A percentile compares a stretch with the other conserved stretches of the same genome.
phyloP scores from a whole-genome alignment of 495 filamentous ascomycete genomes.

The Corynascus novoguineensis region DNA sequence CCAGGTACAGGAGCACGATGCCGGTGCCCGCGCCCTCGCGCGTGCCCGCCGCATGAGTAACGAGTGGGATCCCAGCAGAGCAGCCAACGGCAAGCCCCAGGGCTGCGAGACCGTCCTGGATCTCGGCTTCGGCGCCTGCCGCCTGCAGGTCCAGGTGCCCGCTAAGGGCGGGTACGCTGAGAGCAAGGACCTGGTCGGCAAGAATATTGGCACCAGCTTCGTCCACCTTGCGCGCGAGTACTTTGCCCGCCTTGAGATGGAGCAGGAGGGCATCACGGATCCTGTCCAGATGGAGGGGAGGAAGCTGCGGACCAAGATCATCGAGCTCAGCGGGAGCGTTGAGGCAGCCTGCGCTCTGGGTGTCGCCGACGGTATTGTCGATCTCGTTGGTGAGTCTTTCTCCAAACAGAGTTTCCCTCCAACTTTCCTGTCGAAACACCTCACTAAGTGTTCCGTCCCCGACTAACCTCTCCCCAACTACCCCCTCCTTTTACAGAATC shows the following conservation, averaged over 20 bases:
- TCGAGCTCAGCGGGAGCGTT: slow-evolving; percentile 90
- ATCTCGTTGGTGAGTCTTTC: slow-evolving; percentile 77
- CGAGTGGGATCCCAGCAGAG: slow-evolving; percentile 36
- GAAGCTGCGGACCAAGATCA: slow-evolving; percentile 73
- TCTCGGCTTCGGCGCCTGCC: slow-evolving; percentile 84
- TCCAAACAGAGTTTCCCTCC: background rate
- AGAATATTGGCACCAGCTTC: slow-evolving; percentile 93
- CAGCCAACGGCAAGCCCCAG: slow-evolving; percentile 35
- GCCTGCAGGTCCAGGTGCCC: slow-evolving; percentile 91
- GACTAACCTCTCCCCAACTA: background rate
- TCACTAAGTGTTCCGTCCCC: too few species aligned
- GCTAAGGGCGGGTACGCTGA: slow-evolving; percentile 67
- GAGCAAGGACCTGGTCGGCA: slow-evolving; percentile 78
- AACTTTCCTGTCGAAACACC: too few species aligned
- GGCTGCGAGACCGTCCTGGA: slow-evolving; percentile 81
- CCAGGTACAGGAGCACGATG: slow-evolving; percentile 87
- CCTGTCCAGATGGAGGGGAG: slow-evolving; percentile 28
- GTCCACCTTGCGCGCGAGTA: slow-evolving; percentile 73
- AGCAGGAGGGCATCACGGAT: slow-evolving; percentile 33
- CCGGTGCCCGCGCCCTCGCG: slow-evolving; percentile 54
- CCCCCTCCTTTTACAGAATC: slow-evolving; percentile 59
- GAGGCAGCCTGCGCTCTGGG: slow-evolving; percentile 94
- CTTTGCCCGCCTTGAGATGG: slow-evolving; percentile 68
- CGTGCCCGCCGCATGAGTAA: slow-evolving; percentile 50
- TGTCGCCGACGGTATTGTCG: slow-evolving; percentile 94